These are phyloP conservation scores for Coemansia sp. DNA, from an alignment of 192 early-diverging fungal species.

Conservation along the genomic window DNA sequence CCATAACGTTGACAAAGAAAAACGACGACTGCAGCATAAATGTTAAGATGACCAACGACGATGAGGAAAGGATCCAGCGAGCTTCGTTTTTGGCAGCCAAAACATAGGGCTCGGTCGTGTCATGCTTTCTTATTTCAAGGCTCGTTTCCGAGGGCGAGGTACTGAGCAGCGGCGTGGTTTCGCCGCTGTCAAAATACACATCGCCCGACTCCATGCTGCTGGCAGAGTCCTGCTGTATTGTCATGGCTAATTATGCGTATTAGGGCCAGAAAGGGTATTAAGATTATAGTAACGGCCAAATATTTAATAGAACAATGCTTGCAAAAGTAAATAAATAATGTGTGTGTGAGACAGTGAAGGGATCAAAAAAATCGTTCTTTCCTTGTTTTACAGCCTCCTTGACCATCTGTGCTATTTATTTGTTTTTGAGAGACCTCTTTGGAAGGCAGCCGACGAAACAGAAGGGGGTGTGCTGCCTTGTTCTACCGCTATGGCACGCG, in stretches of 20 bases:
- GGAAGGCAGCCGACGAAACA: too few relatives aligned
- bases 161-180: conserved; percentile 34
- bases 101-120: conserved; percentile 23
- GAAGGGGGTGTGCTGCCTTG: too few relatives aligned
- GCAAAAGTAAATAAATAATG: too few relatives aligned
- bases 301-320: too few relatives aligned
- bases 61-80: conserved; percentile 36
- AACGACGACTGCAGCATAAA: conserved; percentile 66
- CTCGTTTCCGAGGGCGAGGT: conserved; percentile 34
- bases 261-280: too few relatives aligned
- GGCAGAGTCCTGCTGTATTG: background rate
- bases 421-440: too few relatives aligned
- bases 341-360: too few relatives aligned
- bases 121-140: conserved; percentile 36
- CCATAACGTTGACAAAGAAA: conserved; percentile 63
- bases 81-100: conserved; percentile 24
- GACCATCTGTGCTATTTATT: too few relatives aligned
- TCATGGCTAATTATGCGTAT: background rate
- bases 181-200: background rate
- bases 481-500: too few relatives aligned
- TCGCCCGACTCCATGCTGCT: conserved; percentile 21
- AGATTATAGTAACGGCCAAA: too few relatives aligned
- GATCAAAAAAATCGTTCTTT: too few relatives aligned
- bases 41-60: conserved; percentile 35
- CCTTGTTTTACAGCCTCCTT: too few relatives aligned